A percentile compares a stretch with the other conserved stretches of the same genome.
These are phyloP conservation scores for Microsporum canis DNA, from an alignment of 2,329 filamentous ascomycete species.

Conservation along the genomic window DNA sequence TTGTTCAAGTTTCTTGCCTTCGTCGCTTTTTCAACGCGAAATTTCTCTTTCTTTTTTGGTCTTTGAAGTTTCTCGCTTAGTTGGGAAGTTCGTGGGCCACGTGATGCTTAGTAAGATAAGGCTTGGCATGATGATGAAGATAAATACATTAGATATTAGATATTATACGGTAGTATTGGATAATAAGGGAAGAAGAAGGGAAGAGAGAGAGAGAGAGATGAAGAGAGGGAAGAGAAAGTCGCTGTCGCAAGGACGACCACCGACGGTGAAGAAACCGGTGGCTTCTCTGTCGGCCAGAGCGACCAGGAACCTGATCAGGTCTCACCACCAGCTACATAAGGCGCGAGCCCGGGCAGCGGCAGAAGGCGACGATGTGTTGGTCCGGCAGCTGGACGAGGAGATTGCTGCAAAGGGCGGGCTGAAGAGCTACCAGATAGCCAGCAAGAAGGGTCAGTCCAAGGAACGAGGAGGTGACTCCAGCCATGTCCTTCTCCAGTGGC, in stretches of 20 bases:
- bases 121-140: not conserved
- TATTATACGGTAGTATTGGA: not conserved
- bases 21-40: constrained; percentile 17
- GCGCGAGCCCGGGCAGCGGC: constrained; percentile 41
- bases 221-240: constrained; percentile 18
- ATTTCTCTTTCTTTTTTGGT: constrained; percentile 17
- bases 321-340: constrained; percentile 51
- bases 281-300: constrained; percentile 44
- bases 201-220: not conserved
- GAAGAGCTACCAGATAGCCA: constrained; percentile 50
- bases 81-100: not conserved
- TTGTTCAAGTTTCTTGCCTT: not conserved
- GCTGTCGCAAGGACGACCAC: constrained; percentile 38
- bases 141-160: not conserved
- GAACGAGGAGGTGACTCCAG: constrained; percentile 55
- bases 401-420: constrained; percentile 49
- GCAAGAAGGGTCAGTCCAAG: constrained; percentile 49
- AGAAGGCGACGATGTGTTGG: constrained; percentile 33
- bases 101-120: not conserved
- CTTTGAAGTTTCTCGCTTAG: constrained; percentile 5
- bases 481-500: constrained; percentile 49
- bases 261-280: constrained; percentile 28
- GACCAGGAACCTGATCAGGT: constrained; percentile 47
- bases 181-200: not conserved
- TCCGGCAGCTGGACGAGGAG: constrained; percentile 36